A percentile compares a stretch with the other conserved stretches of the same genome.
Conservation (phyloP, 768 basidiomycete genomes). For the Psilocybe azurescens region DNA sequence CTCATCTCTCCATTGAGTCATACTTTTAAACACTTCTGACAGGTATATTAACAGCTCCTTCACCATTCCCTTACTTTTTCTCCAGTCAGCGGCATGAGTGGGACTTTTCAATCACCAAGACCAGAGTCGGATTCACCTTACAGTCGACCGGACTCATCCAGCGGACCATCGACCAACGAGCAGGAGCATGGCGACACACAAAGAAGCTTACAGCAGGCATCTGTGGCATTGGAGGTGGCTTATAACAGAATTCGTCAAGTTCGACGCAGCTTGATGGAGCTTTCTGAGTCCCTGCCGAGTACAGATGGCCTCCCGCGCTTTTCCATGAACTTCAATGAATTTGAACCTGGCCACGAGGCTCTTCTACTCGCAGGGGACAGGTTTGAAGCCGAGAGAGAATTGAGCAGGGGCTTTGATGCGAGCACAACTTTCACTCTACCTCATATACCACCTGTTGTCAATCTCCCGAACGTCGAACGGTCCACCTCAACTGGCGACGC, state of each 20-base stretch:
- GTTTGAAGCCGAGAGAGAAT: constrained; percentile 4
- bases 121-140: background rate
- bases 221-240: constrained; percentile 57
- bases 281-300: constrained; percentile 41
- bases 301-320: constrained; percentile 18
- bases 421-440: background rate
- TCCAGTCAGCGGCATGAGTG: constrained; percentile 4
- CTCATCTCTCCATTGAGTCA: no score
- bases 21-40: no score
- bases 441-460: background rate
- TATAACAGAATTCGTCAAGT: constrained; percentile 61
- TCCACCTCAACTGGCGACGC: background rate
- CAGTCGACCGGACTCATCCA: background rate
- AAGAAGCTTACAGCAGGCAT: constrained; percentile 49
- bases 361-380: background rate
- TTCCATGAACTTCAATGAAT: constrained; percentile 24
- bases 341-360: constrained; percentile 43
- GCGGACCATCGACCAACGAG: background rate
- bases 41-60: no score
- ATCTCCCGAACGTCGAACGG: background rate
- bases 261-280: constrained; percentile 52
- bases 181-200: constrained; percentile 22
- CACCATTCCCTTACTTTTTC: no score
- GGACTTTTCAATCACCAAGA: constrained; percentile 2
- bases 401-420: background rate